These are phyloP conservation scores for Neurospora crassa DNA, from an alignment of 2,329 filamentous ascomycete genomes.

Conservation along the genomic window DNA sequence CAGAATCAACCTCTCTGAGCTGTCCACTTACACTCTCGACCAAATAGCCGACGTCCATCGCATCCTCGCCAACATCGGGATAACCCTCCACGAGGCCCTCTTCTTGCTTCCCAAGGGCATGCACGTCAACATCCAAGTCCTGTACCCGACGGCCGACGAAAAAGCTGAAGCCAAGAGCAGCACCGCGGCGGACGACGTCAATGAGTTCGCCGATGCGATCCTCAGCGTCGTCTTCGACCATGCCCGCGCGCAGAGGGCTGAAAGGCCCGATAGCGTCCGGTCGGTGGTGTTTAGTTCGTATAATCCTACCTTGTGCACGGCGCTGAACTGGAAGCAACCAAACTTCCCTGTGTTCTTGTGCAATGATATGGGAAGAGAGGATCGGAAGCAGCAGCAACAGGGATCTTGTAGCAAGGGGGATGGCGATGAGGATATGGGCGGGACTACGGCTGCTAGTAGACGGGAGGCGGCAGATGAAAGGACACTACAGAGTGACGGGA, in stretches of 20 bases:
- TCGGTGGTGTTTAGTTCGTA: constrained; percentile 93
- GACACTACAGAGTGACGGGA: constrained; percentile 46
- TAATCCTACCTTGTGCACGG: constrained; percentile 81
- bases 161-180: constrained; percentile 66
- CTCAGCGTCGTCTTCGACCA: constrained; percentile 86
- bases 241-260: constrained; percentile 57
- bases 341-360: constrained; percentile 95
- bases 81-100: constrained; percentile 72
- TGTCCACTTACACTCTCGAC: constrained; percentile 37
- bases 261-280: constrained; percentile 61
- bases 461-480: not conserved
- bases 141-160: constrained; percentile 66
- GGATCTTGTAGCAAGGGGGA: constrained; percentile 11
- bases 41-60: constrained; percentile 60
- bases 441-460: not conserved
- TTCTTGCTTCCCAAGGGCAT: constrained; percentile 65
- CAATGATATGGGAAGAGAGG: constrained; percentile 66
- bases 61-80: constrained; percentile 63
- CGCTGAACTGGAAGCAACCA: constrained; percentile 97
- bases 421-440: not conserved
- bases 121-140: constrained; percentile 83
- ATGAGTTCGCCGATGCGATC: constrained; percentile 75
- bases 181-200: constrained; percentile 54
- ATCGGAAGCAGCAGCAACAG: not conserved
- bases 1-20: constrained; percentile 31